Evolutionary conservation across 805 yeast genomes (phyloP), one percentile per base, ranked within the genome.

Genomic region (Wickerhamiella musiphila): DNA sequence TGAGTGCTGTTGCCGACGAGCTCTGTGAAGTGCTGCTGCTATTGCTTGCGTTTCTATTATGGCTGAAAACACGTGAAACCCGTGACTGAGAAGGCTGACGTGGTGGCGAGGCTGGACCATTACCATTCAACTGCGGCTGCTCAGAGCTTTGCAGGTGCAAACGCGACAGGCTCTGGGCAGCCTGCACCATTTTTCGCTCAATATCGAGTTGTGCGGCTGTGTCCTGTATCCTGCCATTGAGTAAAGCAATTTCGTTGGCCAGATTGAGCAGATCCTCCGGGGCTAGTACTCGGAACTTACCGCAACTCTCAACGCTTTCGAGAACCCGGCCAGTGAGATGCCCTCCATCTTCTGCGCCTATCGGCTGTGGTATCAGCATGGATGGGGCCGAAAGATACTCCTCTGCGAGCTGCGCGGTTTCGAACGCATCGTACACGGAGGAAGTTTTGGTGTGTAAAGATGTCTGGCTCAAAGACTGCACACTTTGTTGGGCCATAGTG

Each of bases 161-260:
- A 11, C 32, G 27, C 18, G 46, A 41, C 13, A 46, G 26, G 6
- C 38, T 31, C 18, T 26, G 27, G 9, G 50, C 50, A 2, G 50
- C 50, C 31, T 46, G 45, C n/a, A 39, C 33, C 46, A 46, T 44
- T 29, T 43, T 46, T 6, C 26, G 28, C 34, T 46, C 48, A 8
- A 43, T 40, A 3, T 37, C 43, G 12, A 44, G 29, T 29, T 44
- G 45, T 23, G 29, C 35, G 16, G 18, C 31, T 5, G 39, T 20
- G 15, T 45, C 49, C 13, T 11, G 23, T 17, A 41, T 26, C 21
- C 41, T 31, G 9, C 35, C 33, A 10, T 28, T 24, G 19, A 45
- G 29, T n/a, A 26, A 31, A 8, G 25, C 12, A 22, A 38, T 31
- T 36, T 46, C 46, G 6, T 36, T 29, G 24, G 36, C 40, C 13